Conservation (phyloP, 768 basidiomycete genomes). For the Hericium erinaceus region DNA sequence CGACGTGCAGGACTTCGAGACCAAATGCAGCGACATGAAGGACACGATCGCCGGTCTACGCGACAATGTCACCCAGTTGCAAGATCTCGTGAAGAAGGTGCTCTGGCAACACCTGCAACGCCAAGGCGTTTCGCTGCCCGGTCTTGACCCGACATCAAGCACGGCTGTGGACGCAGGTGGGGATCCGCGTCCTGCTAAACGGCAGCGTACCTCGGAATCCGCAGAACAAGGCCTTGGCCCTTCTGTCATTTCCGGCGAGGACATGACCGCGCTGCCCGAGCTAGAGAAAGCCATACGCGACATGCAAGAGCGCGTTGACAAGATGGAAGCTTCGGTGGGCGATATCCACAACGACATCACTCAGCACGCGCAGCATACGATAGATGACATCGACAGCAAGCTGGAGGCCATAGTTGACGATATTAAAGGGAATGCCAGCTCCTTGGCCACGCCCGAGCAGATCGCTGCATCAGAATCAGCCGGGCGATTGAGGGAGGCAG, state of each 20-base stretch:
- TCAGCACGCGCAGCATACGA: slow-evolving; percentile 5
- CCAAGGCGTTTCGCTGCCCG: neutral
- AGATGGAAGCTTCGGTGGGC: slow-evolving; percentile 7
- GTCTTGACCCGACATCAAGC: neutral
- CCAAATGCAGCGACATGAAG: slow-evolving; percentile 18
- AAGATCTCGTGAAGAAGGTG: slow-evolving; percentile 6
- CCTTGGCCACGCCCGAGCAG: neutral
- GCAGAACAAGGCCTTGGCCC: neutral
- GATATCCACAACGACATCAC: slow-evolving; percentile 12
- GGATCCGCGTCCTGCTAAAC: neutral
- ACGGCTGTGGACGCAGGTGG: neutral
- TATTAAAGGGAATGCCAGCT: slow-evolving; percentile 2
- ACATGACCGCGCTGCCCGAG: neutral
- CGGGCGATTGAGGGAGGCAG: slow-evolving; percentile 1
- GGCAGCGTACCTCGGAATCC: slow-evolving; percentile 1
- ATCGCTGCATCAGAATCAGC: neutral
- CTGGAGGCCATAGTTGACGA: slow-evolving; percentile 14
- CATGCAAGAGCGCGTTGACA: slow-evolving; percentile 5
- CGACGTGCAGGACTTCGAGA: slow-evolving; percentile 15
- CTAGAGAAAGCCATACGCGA: slow-evolving; percentile 6
- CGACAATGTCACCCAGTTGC: slow-evolving; percentile 10
- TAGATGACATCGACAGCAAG: slow-evolving; percentile 7
- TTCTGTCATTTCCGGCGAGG: neutral
- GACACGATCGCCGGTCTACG: slow-evolving; percentile 25
- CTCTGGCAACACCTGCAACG: neutral